Conservation (phyloP, 2,329 filamentous ascomycete species). For the Aspergillus carbonarius region DNA sequence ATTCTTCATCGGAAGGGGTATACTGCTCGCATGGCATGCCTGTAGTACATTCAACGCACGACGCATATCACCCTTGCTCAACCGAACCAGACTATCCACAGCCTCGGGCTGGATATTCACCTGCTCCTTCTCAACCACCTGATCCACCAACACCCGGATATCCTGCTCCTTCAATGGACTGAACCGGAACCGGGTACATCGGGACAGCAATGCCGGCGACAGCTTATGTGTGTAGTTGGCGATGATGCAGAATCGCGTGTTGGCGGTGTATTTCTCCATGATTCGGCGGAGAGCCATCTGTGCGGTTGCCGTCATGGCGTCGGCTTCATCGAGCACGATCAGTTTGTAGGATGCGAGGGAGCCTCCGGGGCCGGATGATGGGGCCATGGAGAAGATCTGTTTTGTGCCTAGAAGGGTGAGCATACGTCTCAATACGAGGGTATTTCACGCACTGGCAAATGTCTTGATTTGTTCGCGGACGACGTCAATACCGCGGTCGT, state of each 20-base stretch:
- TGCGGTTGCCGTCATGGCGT: constrained; percentile 98
- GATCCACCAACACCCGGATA: constrained; percentile 80
- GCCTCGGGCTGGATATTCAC: constrained; percentile 82
- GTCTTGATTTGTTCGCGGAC: constrained; percentile 99
- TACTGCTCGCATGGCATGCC: constrained; percentile 93
- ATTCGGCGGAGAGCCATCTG: constrained; percentile 96
- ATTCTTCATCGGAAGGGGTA: constrained; percentile 63
- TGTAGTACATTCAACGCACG: constrained; percentile 92
- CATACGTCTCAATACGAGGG: background rate
- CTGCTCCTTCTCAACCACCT: constrained; percentile 81
- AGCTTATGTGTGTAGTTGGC: constrained; percentile 99
- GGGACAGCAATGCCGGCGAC: constrained; percentile 83
- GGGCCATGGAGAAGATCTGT: constrained; percentile 81
- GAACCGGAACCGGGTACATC: constrained; percentile 94
- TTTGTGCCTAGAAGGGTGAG: constrained; percentile 61
- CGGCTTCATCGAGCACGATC: constrained; percentile 97
- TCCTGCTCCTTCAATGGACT: constrained; percentile 87
- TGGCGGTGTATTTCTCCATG: constrained; percentile 99
- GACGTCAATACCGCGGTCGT: constrained; percentile 96
- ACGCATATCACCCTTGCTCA: constrained; percentile 96
- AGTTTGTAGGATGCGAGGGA: constrained; percentile 80
- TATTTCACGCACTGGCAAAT: constrained; percentile 66
- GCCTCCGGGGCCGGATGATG: constrained; percentile 43
- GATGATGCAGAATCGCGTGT: constrained; percentile 97
- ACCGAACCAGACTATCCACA: constrained; percentile 74